These are phyloP conservation scores for Syzygium aromaticum DNA, from an alignment of 345 rosid genomes.

Conservation along the genomic window DNA sequence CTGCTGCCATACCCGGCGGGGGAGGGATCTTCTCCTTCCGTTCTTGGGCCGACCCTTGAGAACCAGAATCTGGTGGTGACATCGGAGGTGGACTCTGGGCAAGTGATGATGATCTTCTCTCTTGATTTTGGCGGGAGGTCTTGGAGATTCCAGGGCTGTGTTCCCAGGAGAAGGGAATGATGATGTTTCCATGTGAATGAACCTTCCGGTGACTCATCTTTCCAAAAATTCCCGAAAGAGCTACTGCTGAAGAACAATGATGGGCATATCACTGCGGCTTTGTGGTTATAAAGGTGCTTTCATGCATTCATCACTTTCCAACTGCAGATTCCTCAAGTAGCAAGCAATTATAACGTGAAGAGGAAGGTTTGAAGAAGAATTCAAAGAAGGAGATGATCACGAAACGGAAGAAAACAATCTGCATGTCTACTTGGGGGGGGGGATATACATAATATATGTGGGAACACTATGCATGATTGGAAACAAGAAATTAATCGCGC, in stretches of 20 bases:
- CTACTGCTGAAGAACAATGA: not conserved
- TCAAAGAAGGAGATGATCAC: conserved; percentile 18
- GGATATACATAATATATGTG: not conserved
- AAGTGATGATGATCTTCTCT: not conserved
- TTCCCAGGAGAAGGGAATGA: conserved; percentile 67
- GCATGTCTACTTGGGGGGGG: not conserved
- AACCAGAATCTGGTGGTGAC: not conserved
- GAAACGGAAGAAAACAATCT: not conserved
- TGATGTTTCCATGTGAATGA: conserved; percentile 39
- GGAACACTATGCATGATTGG: not conserved
- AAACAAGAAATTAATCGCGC: not conserved
- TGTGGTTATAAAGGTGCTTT: not conserved
- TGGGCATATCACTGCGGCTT: not conserved
- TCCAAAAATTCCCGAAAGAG: not conserved
- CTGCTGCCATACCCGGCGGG: conserved; percentile 8
- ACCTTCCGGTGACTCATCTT: conserved; percentile 16
- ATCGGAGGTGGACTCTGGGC: not conserved
- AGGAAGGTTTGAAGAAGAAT: conserved; percentile 5
- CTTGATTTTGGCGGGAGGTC: conserved; percentile 6
- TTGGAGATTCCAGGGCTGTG: conserved; percentile 56
- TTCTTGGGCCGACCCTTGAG: not conserved
- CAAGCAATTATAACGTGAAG: conserved; percentile 33
- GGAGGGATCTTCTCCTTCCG: conserved; percentile 3
- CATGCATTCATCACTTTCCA: conserved; percentile 23
- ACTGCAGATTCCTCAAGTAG: conserved; percentile 12